phyloP scores from a whole-genome alignment of 768 basidiomycete species.

The Lactarius indigo region DNA sequence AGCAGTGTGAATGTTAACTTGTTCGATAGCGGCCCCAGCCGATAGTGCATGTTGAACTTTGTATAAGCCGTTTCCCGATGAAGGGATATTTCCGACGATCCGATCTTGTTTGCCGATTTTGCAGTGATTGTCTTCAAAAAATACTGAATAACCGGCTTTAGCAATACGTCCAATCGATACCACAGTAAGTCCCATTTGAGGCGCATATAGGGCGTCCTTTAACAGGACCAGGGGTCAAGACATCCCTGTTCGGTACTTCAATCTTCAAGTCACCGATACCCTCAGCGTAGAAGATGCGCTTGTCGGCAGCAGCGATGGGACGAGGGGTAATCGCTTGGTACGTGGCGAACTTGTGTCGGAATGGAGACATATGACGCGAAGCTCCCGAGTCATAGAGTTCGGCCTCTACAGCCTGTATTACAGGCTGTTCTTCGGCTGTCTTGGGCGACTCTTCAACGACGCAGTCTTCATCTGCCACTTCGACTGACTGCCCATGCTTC shows the following conservation, averaged over 20 bases:
- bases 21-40: too few relatives aligned
- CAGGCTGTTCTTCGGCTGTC: too few relatives aligned
- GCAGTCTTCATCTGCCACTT: too few relatives aligned
- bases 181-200: neutral
- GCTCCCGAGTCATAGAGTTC: too few relatives aligned
- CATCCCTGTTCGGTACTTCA: neutral
- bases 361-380: too few relatives aligned
- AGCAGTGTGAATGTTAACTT: neutral
- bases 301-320: neutral
- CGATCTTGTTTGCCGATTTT: neutral
- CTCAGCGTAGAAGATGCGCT: too few relatives aligned
- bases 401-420: too few relatives aligned
- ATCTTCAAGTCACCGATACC: neutral
- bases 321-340: neutral
- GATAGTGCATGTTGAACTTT: neutral
- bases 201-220: neutral
- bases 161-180: neutral
- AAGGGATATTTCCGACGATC: neutral
- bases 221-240: neutral
- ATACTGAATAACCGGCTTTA: neutral
- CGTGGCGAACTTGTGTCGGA: neutral
- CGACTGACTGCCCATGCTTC: too few relatives aligned
- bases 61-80: neutral
- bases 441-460: too few relatives aligned
- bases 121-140: neutral